Base-by-base conservation (phyloP, 2,329 filamentous ascomycete species). In the Ascochyta koolunga region DNA sequence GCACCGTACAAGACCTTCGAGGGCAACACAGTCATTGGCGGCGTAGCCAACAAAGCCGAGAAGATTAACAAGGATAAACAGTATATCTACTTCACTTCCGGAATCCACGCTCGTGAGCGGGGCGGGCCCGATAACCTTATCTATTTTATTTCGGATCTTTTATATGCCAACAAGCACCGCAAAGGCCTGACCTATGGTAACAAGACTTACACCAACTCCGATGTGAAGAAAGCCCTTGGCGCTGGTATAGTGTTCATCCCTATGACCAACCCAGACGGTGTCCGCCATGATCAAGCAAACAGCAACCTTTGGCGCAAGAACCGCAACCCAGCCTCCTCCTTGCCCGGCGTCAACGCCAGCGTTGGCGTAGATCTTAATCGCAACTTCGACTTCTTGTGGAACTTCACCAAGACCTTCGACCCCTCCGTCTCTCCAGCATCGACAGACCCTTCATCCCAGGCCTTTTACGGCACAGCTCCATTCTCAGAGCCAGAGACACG, bases 401-500 rank as follows among this genome's bases (percentile, higher is more conserved):
- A 86, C 68, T 82, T 78, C 58, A 73, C 69, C 15, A 62, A 74
- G 36, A 81, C 84, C 63, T 80, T 79, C 31, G 69, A 76, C 22
- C 69, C 73, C 5, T 65, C 65, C 5, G 71, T 76, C 2, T 45
- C 59, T 16, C 70, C 71, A 13, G 77, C 79, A 16, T 81, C 79
- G 4, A 71, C 64, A 11, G 66, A 67, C 43, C 78, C 83, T 0
- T 58, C 59, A 9, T 77, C 75, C 18, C 76, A 83, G 60, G 76
- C 78, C 15, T 86, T 79, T 67, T 80, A 82, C 60, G 84, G 83
- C 25, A 78, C 77, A 0, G 72, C 65, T 2, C 76, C 83, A 0
- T 79, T 81, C 58, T 86, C 83, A 0, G 83, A 86, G 70, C 77
- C 83, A 1, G 84, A 86, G 69, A 80, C 82, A 2, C 68, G 79